A percentile compares a stretch with the other conserved stretches of the same genome.
These are phyloP conservation scores for Isabelozyma heimii DNA, from an alignment of 805 yeast species.

Conservation along the genomic window DNA sequence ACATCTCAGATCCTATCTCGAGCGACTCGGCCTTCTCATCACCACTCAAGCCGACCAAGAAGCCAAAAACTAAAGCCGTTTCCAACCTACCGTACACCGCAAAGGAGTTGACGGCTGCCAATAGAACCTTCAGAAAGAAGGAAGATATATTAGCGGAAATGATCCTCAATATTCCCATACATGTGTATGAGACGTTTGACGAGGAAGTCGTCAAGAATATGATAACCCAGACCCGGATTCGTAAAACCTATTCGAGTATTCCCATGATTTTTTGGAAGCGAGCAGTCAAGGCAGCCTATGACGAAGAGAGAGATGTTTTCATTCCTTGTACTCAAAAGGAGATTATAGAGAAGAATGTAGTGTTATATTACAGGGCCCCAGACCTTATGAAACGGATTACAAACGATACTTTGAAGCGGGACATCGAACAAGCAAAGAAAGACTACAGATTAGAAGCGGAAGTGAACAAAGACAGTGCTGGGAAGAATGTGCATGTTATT, in stretches of 20 bases:
- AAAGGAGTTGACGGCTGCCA: constrained; percentile 33
- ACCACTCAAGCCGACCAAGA: constrained; percentile 3
- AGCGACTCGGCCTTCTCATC: constrained; percentile 8
- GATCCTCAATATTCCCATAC: constrained; percentile 40
- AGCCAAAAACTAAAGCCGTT: background rate
- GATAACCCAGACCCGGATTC: constrained; percentile 19
- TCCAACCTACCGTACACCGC: constrained; percentile 11
- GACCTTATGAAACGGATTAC: constrained; percentile 32
- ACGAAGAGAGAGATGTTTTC: constrained; percentile 47
- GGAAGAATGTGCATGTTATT: constrained; percentile 23
- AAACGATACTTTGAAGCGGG: constrained; percentile 6
- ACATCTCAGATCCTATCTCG: constrained; percentile 8
- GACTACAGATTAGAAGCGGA: background rate
- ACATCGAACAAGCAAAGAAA: constrained; percentile 1
- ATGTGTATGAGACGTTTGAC: constrained; percentile 20
- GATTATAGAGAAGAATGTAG: constrained; percentile 41
- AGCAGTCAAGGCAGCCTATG: constrained; percentile 46
- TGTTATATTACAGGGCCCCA: constrained; percentile 46
- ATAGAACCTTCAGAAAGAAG: constrained; percentile 39
- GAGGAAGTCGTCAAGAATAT: constrained; percentile 13
- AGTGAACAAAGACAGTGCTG: background rate
- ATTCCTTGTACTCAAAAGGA: constrained; percentile 47
- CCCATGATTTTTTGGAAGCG: constrained; percentile 57
- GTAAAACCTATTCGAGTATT: constrained; percentile 13
- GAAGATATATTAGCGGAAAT: constrained; percentile 53